Evolutionary conservation across 192 early-diverging fungal genomes (phyloP).

Genomic region (Backusella mclennaniae): DNA sequence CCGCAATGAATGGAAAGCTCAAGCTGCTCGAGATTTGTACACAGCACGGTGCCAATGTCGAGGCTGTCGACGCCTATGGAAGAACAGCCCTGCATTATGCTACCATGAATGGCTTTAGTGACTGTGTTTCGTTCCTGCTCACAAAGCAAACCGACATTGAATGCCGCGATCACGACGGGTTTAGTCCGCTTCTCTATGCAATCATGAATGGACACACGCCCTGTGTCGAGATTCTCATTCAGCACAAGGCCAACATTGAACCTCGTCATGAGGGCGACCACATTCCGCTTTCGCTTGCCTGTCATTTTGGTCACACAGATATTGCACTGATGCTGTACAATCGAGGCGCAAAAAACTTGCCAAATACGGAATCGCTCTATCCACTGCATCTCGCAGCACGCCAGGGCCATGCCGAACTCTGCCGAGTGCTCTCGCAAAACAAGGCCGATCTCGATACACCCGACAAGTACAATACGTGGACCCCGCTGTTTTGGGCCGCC

Average conservation of each 20-base stretch:
- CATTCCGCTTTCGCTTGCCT: conserved; percentile 85
- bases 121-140: conserved; percentile 63
- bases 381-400: conserved; percentile 89
- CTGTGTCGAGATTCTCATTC: conserved; percentile 74
- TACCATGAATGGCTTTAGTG: conserved; percentile 83
- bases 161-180: conserved; percentile 86
- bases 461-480: conserved; percentile 95
- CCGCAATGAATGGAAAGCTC: conserved; percentile 78
- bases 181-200: conserved; percentile 83
- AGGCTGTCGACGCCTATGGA: conserved; percentile 86
- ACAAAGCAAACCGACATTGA: conserved; percentile 48
- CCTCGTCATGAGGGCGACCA: conserved; percentile 54
- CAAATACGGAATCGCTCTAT: conserved; percentile 80
- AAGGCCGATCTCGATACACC: conserved; percentile 71
- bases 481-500: conserved; percentile 94
- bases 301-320: conserved; percentile 86
- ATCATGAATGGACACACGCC: conserved; percentile 79
- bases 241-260: conserved; percentile 63
- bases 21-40: conserved; percentile 53
- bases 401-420: conserved; percentile 74
- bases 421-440: conserved; percentile 69
- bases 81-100: conserved; percentile 91
- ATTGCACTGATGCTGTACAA: conserved; percentile 81
- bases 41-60: conserved; percentile 39
- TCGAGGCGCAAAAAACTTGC: conserved; percentile 68